A percentile compares a stretch with the other conserved stretches of the same genome.
Conservation (phyloP, 106 monocot genomes). For the Allium cepa region DNA sequence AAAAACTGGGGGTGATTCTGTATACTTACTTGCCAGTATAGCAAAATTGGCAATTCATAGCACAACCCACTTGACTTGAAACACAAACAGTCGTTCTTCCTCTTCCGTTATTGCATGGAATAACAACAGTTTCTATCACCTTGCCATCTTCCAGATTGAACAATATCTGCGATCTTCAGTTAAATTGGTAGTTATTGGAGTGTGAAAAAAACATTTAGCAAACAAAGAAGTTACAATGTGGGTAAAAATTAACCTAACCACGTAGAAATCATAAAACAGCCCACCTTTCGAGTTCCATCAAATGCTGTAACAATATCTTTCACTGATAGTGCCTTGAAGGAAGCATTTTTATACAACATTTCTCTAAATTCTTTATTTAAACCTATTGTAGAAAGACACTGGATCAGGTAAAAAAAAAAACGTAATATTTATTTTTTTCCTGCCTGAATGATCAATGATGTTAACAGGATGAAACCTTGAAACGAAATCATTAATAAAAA, state of each 20-base stretch:
- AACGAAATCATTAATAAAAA: too few species aligned
- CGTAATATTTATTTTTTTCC: background rate
- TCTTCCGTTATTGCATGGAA: slow-evolving; percentile 69
- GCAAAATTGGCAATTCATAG: slow-evolving; percentile 99
- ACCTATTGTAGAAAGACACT: slow-evolving; percentile 30
- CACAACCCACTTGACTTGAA: slow-evolving; percentile 99
- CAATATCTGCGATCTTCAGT: slow-evolving; percentile 82
- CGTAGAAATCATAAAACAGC: slow-evolving; percentile 3
- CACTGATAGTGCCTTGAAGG: slow-evolving; percentile 54
- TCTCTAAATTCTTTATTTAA: slow-evolving; percentile 82
- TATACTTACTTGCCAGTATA: slow-evolving; percentile 78
- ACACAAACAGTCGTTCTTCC: slow-evolving; percentile 96
- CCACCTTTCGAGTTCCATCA: slow-evolving; percentile 92
- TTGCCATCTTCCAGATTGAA: slow-evolving; percentile 78
- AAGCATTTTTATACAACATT: slow-evolving; percentile 64
- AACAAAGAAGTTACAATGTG: too few species aligned
- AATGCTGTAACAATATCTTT: slow-evolving; percentile 71
- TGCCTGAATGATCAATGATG: too few species aligned
- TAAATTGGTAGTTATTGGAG: slow-evolving; percentile 29
- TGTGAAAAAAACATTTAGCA: slow-evolving; percentile 15
- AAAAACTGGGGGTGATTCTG: background rate
- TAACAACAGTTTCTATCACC: slow-evolving; percentile 93
- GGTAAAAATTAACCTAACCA: background rate
- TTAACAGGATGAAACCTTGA: too few species aligned
- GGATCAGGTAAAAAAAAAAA: background rate